phyloP scores from a whole-genome alignment of 352 stramenopile species.

The Pseudoperonospora humuli region DNA sequence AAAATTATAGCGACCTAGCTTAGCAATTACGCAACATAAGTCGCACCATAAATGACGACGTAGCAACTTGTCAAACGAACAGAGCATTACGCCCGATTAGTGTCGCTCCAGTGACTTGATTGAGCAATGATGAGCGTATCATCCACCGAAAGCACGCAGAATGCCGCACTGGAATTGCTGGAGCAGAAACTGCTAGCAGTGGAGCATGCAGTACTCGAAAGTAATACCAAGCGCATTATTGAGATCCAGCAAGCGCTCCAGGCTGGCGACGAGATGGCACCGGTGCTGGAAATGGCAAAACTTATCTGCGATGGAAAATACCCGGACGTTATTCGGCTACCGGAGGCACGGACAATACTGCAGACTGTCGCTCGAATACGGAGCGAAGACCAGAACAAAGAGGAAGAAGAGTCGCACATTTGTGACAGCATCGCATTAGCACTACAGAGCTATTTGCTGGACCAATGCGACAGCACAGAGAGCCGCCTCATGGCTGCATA shows the following conservation, averaged over 20 bases:
- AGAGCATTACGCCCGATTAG: neutral
- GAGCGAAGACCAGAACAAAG: slow-evolving; percentile 9
- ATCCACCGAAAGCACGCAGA: slow-evolving; percentile 27
- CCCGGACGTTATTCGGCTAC: slow-evolving; percentile 42
- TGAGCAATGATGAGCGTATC: slow-evolving; percentile 41
- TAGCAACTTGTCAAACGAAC: neutral
- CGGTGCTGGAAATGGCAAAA: slow-evolving; percentile 40
- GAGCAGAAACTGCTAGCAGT: slow-evolving; percentile 30
- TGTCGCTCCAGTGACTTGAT: no score
- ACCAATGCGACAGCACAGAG: slow-evolving; percentile 19
- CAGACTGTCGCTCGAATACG: slow-evolving; percentile 7
- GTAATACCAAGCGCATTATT: slow-evolving; percentile 22
- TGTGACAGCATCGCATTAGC: slow-evolving; percentile 32
- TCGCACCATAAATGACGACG: neutral
- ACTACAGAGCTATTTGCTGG: slow-evolving; percentile 38
- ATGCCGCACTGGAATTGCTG: slow-evolving; percentile 32
- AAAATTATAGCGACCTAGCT: no score
- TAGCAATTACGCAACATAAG: no score
- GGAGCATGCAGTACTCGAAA: slow-evolving; percentile 58
- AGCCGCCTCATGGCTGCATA: slow-evolving; percentile 37
- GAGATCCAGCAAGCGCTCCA: slow-evolving; percentile 10
- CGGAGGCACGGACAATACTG: slow-evolving; percentile 28
- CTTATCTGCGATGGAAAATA: slow-evolving; percentile 57
- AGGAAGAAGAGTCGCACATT: slow-evolving; percentile 33
- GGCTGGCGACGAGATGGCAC: slow-evolving; percentile 6